Conservation (phyloP, 2,329 filamentous ascomycete species). For the Verticillium longisporum region DNA sequence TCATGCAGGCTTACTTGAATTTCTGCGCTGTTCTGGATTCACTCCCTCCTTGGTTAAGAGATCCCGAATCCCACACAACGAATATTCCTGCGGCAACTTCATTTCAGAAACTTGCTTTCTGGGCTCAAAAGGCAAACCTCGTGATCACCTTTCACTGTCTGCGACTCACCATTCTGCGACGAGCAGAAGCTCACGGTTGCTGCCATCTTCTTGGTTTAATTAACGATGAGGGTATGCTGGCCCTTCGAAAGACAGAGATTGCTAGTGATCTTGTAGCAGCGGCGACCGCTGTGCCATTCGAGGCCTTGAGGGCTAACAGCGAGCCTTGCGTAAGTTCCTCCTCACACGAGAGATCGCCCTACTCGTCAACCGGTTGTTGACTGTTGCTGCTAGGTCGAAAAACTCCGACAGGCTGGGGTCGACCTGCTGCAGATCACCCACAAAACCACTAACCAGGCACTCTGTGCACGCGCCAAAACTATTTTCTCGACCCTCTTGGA, state of each 20-base stretch:
- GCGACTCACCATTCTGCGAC: slow-evolving; percentile 25
- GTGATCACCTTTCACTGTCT: slow-evolving; percentile 33
- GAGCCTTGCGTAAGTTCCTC: slow-evolving; percentile 26
- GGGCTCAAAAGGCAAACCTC: slow-evolving; percentile 32
- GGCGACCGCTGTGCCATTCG: slow-evolving; percentile 32
- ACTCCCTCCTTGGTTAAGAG: slow-evolving; percentile 2
- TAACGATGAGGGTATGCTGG: slow-evolving; percentile 2
- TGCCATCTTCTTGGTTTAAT: slow-evolving; percentile 1
- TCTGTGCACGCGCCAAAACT: slow-evolving; percentile 26
- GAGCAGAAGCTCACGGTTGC: background rate
- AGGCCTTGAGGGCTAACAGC: slow-evolving; percentile 30
- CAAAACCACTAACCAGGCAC: slow-evolving; percentile 25
- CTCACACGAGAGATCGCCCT: too few relatives aligned
- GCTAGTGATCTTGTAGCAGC: slow-evolving; percentile 32
- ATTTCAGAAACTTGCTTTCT: slow-evolving; percentile 10
- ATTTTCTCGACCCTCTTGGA: slow-evolving; percentile 33
- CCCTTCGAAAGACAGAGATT: slow-evolving; percentile 30
- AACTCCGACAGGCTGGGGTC: slow-evolving; percentile 30
- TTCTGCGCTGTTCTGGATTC: slow-evolving; percentile 14
- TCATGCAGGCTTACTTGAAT: slow-evolving; percentile 15
- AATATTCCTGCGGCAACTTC: accelerated
- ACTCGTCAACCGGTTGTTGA: background rate
- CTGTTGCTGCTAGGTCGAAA: slow-evolving; percentile 24
- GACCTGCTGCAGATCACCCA: slow-evolving; percentile 31
- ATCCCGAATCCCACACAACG: background rate